Conservation (phyloP, 1,139 yeast species). For the Geotrichum carabidarum region DNA sequence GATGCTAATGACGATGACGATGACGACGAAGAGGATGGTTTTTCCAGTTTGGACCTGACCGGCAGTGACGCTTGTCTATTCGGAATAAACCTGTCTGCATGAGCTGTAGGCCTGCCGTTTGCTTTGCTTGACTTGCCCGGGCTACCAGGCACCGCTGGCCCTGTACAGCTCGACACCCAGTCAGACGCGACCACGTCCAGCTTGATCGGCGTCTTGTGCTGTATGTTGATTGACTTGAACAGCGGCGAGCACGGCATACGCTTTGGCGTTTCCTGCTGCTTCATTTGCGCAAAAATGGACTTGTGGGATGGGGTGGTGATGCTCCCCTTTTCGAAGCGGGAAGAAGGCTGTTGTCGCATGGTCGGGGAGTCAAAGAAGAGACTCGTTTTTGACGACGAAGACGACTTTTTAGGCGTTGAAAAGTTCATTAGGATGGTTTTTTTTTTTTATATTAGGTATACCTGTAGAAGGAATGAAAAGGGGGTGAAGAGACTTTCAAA, state of each 20-base stretch:
- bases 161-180: slow-evolving; percentile 27
- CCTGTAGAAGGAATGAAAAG: slow-evolving; percentile 6
- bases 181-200: slow-evolving; percentile 42
- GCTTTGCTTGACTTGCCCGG: slow-evolving; percentile 27
- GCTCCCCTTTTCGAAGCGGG: slow-evolving; percentile 21
- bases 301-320: slow-evolving; percentile 15
- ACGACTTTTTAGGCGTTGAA: slow-evolving; percentile 29
- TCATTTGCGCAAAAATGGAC: slow-evolving; percentile 13
- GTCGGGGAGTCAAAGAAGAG: slow-evolving; percentile 27
- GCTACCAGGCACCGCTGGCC: slow-evolving; percentile 8
- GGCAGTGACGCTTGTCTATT: slow-evolving; percentile 43
- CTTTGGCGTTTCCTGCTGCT: slow-evolving; percentile 12
- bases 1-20: slow-evolving; percentile 7
- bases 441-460: slow-evolving; percentile 9
- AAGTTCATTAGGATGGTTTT: slow-evolving; percentile 27
- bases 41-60: slow-evolving; percentile 41
- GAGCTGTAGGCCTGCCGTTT: slow-evolving; percentile 28
- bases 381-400: slow-evolving; percentile 22
- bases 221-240: slow-evolving; percentile 20
- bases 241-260: slow-evolving; percentile 17
- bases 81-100: slow-evolving; percentile 48
- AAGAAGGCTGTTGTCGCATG: slow-evolving; percentile 19
- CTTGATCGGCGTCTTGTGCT: slow-evolving; percentile 42
- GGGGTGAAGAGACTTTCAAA: slow-evolving; percentile 7
- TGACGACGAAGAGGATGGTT: slow-evolving; percentile 17